phyloP scores from a whole-genome alignment of 148 eudicot genomes.

The Drosera capensis region DNA sequence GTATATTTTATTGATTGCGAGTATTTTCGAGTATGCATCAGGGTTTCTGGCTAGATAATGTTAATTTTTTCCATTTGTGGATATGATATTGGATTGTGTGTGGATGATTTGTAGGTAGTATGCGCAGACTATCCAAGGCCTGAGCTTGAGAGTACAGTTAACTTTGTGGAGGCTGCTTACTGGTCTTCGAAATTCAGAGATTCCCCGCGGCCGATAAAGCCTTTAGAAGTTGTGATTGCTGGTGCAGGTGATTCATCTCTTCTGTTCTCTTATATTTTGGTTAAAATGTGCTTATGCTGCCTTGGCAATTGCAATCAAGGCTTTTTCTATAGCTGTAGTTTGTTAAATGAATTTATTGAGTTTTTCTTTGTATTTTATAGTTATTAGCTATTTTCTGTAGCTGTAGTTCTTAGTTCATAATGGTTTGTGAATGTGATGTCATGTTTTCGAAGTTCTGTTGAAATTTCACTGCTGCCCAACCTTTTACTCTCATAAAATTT shows the following conservation, averaged over 20 bases:
- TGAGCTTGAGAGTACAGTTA: slow-evolving; percentile 68
- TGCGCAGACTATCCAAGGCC: slow-evolving; percentile 97
- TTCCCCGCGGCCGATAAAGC: slow-evolving; percentile 64
- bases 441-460: too few species aligned
- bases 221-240: slow-evolving; percentile 68
- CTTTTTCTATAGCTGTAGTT: too few species aligned
- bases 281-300: neutral
- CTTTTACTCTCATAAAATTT: too few species aligned
- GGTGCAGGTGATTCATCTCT: slow-evolving; percentile 65
- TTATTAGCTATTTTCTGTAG: too few species aligned
- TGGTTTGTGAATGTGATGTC: too few species aligned
- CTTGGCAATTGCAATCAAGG: neutral
- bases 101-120: slow-evolving; percentile 42
- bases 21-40: too few species aligned
- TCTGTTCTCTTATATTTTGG: neutral
- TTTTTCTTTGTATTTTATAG: too few species aligned
- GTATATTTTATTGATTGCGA: too few species aligned
- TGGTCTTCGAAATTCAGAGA: slow-evolving; percentile 62
- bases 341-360: too few species aligned
- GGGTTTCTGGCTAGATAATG: neutral
- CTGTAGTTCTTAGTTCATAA: too few species aligned
- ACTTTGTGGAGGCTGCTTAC: slow-evolving; percentile 75
- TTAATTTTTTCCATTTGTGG: neutral
- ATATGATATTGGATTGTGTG: neutral
- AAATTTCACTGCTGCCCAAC: too few species aligned